phyloP scores from a whole-genome alignment of 345 rosid genomes.

The Dipteronia dyeriana region DNA sequence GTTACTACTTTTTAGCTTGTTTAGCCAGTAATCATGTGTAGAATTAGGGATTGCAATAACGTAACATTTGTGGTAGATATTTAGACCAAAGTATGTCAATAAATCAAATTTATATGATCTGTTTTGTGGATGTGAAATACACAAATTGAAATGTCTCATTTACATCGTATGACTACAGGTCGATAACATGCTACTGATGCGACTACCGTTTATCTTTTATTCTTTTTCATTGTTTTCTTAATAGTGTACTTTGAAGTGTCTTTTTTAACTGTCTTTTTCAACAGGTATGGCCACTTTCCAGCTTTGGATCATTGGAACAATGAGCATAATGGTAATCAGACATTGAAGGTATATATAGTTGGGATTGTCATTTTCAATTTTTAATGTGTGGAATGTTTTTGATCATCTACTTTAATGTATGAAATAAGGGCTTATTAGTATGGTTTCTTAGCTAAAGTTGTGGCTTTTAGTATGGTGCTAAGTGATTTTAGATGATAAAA shows the following conservation, averaged over 20 bases:
- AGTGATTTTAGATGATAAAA: neutral
- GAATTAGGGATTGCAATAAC: no score
- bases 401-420: neutral
- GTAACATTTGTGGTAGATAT: no score
- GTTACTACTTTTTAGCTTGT: no score
- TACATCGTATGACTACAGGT: no score
- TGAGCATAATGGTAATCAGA: slow-evolving; percentile 5
- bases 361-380: neutral
- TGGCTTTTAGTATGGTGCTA: neutral
- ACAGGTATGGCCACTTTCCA: slow-evolving; percentile 74
- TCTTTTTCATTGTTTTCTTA: neutral
- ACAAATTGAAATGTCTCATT: no score
- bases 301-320: slow-evolving; percentile 52
- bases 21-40: neutral
- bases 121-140: no score
- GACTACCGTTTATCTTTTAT: no score
- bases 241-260: neutral
- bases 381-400: neutral
- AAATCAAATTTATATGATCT: no score
- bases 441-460: neutral
- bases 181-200: no score
- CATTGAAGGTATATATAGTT: slow-evolving; percentile 12
- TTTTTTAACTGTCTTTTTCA: neutral
- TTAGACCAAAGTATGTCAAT: no score
- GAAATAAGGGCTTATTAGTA: neutral